Base-by-base conservation (phyloP, 2,329 filamentous ascomycete genomes). In the Claviceps sp. region DNA sequence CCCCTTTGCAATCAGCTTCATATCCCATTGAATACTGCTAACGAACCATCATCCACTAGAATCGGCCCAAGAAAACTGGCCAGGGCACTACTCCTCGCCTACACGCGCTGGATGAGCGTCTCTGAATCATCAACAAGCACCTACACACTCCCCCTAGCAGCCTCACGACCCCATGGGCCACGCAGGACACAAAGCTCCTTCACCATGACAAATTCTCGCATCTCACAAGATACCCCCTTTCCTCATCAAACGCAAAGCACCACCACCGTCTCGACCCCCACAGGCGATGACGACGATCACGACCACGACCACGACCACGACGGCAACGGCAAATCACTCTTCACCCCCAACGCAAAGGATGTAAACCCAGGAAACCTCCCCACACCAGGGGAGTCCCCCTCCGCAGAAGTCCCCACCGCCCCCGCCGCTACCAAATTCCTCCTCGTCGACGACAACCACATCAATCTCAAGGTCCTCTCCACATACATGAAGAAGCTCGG, bases 381-480 rank as follows among this genome's bases (percentile, higher is more conserved):
- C 4, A 40, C 37, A 16, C 40, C 48, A 17, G 39, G 22, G 1
- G 48, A 37, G 30, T 24, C 49, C 2, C 40, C 41, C 8, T 45
- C 49, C 2, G 37, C 17, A 3, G 49, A 44, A n/a, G 13, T 22
- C 5, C 49, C 30, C 42, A 17, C 39, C 14, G n/a, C 16, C 4
- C 30, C 30, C 42, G 16, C 17, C 5, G 37, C 19, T 13, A 13
- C 47, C 37, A 49, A 49, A 26, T 58, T 22, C 38, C 47, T 58
- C 22, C 58, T 70, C 5, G 67, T 69, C 0, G 66, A 70, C 22
- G 68, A 69, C 51, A 69, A 69, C 42, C 55, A 57, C 5, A 68
- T 70, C 51, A 70, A 70, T 44, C 48, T 66, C 2, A 58, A 60
- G 51, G 62, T 65, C 1, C 48, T 66, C 3, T 57, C 58, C 0